Conservation (phyloP, 2,329 filamentous ascomycete genomes). For the Tolypocladium guangdongense region DNA sequence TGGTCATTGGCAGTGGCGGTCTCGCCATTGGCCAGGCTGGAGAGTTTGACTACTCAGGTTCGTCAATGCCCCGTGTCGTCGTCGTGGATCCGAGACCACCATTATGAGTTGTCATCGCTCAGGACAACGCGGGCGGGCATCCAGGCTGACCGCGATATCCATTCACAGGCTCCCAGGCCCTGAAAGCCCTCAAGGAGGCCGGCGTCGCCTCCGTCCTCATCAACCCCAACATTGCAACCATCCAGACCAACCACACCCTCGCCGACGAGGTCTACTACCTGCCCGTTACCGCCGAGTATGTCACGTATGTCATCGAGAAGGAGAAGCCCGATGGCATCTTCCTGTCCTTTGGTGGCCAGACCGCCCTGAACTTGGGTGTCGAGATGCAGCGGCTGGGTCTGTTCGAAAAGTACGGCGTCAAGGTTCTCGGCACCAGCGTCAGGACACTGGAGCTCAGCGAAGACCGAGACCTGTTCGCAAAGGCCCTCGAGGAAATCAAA, state of each 20-base stretch:
- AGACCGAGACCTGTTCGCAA: constrained; percentile 91
- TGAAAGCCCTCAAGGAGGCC: constrained; percentile 95
- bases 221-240: constrained; percentile 97
- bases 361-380: constrained; percentile 90
- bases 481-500: constrained; percentile 92
- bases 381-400: constrained; percentile 94
- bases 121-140: background rate
- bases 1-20: constrained; percentile 92
- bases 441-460: constrained; percentile 90
- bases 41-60: constrained; percentile 98
- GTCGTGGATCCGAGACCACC: background rate
- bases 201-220: constrained; percentile 85
- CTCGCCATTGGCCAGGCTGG: constrained; percentile 94
- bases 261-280: constrained; percentile 98
- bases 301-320: constrained; percentile 92
- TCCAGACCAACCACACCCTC: constrained; percentile 92
- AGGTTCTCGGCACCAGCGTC: constrained; percentile 90
- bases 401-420: constrained; percentile 90
- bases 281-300: constrained; percentile 94
- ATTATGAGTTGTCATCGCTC: background rate
- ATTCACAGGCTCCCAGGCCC: constrained; percentile 71
- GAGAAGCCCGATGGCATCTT: constrained; percentile 96
- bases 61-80: constrained; percentile 19
- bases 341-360: constrained; percentile 94
- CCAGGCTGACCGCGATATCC: constrained; percentile 1